Percentiles rank a stretch among this genome's conserved stretches.
phyloP scores from a whole-genome alignment of 148 eudicot genomes.

The Camellia sinensis region DNA sequence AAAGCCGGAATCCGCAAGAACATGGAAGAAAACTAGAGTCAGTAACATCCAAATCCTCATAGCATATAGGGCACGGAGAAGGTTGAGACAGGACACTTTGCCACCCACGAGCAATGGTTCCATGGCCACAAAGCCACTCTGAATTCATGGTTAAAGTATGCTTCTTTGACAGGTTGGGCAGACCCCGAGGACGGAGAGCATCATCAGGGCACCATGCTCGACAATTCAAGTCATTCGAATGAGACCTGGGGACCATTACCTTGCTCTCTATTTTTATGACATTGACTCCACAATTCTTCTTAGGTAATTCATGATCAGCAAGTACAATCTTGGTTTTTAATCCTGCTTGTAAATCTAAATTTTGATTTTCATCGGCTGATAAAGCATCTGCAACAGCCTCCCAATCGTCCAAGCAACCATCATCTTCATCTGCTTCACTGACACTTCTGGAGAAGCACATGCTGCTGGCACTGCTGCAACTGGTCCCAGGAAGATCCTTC shows the following conservation, averaged over 20 bases:
- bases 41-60: slow-evolving; percentile 70
- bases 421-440: slow-evolving; percentile 50
- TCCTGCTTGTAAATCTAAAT: slow-evolving; percentile 12
- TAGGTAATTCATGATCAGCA: background rate
- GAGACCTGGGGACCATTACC: slow-evolving; percentile 19
- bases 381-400: slow-evolving; percentile 73
- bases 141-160: slow-evolving; percentile 48
- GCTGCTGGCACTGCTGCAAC: slow-evolving; percentile 26
- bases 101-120: slow-evolving; percentile 42
- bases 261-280: slow-evolving; percentile 11
- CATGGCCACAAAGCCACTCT: slow-evolving; percentile 30
- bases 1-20: slow-evolving; percentile 68
- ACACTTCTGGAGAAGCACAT: slow-evolving; percentile 45
- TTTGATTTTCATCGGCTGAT: slow-evolving; percentile 27
- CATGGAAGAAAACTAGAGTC: slow-evolving; percentile 81
- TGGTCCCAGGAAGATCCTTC: slow-evolving; percentile 33
- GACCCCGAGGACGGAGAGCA: slow-evolving; percentile 59
- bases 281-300: background rate
- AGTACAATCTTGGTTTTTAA: slow-evolving; percentile 3
- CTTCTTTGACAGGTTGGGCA: slow-evolving; percentile 64
- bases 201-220: slow-evolving; percentile 72
- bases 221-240: slow-evolving; percentile 2
- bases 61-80: slow-evolving; percentile 64
- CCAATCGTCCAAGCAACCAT: slow-evolving; percentile 80
- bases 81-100: slow-evolving; percentile 30